Conservation (phyloP, 73 alveolate species). For the Symbiodinium natans region DNA sequence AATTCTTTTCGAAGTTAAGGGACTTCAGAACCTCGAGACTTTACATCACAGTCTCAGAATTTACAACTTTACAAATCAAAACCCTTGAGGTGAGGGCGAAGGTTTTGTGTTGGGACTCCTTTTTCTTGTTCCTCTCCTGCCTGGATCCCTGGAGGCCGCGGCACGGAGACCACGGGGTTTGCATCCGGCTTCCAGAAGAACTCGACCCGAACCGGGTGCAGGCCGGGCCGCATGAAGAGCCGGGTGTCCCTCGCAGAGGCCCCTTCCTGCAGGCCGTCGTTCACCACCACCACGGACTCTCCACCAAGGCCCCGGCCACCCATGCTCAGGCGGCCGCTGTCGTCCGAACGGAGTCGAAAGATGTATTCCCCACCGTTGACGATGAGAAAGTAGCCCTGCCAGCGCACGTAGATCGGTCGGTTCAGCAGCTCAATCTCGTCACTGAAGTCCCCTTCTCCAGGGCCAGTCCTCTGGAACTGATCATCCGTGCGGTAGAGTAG, state of each 20-base stretch:
- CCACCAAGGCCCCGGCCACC: constrained; percentile 75
- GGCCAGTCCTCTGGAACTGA: constrained; percentile 33
- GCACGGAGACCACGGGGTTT: constrained; percentile 4
- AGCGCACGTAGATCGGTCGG: constrained; percentile 55
- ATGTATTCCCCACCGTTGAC: constrained; percentile 31
- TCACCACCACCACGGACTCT: constrained; percentile 42
- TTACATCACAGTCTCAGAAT: no score
- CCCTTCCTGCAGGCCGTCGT: constrained; percentile 61
- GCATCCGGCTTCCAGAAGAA: constrained; percentile 59
- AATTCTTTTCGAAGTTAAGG: neutral
- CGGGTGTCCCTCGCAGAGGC: neutral
- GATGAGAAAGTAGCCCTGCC: constrained; percentile 76
- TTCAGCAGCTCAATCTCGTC: constrained; percentile 1
- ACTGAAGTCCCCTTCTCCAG: constrained; percentile 82
- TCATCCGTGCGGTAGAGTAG: constrained; percentile 71
- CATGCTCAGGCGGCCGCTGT: constrained; percentile 73
- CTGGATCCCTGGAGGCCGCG: constrained; percentile 77
- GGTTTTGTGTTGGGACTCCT: neutral
- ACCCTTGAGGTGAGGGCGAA: no score
- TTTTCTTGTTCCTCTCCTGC: neutral
- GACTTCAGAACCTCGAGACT: neutral
- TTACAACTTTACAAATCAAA: neutral
- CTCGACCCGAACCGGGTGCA: constrained; percentile 71
- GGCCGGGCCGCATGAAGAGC: constrained; percentile 24
- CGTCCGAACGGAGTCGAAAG: constrained; percentile 62